Evolutionary conservation across 225 moss, liverwort and hornwort genomes (phyloP).

Genomic region (Pseudisothecium myosuroides): DNA sequence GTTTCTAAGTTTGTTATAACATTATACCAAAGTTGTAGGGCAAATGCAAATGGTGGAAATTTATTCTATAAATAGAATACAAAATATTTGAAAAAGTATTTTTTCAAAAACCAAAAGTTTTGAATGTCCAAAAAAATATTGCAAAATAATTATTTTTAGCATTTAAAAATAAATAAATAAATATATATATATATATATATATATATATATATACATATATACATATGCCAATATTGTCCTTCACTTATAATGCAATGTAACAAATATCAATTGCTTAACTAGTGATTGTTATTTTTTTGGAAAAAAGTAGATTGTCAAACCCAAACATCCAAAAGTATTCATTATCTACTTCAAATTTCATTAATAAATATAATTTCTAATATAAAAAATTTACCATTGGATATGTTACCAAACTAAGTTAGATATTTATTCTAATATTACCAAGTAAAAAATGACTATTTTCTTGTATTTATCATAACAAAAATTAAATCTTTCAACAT

Average conservation of each 20-base stretch:
- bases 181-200: no score
- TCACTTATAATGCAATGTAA: not conserved
- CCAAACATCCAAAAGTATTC: not conserved
- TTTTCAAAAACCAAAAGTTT: no score
- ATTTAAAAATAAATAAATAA: no score
- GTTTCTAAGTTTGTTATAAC: not conserved
- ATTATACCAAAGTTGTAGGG: not conserved
- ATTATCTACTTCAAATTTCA: not conserved
- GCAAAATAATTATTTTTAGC: not conserved
- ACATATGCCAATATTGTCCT: no score
- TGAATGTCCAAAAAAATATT: not conserved
- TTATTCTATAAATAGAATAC: not conserved
- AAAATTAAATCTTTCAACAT: not conserved
- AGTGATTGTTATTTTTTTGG: not conserved
- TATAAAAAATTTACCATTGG: not conserved
- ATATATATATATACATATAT: no score
- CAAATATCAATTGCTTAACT: not conserved
- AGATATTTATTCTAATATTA: not conserved
- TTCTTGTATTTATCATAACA: not conserved
- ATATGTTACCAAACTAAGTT: not conserved
- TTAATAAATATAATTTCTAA: not conserved
- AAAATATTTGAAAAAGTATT: not conserved
- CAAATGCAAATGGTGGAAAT: not conserved
- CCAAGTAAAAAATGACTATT: not conserved
- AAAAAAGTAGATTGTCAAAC: not conserved